Evolutionary conservation across 1,284 basidiomycete genomes (phyloP), one percentile per base, ranked within the genome.

Genomic region (Heterobasidion irregulare): DNA sequence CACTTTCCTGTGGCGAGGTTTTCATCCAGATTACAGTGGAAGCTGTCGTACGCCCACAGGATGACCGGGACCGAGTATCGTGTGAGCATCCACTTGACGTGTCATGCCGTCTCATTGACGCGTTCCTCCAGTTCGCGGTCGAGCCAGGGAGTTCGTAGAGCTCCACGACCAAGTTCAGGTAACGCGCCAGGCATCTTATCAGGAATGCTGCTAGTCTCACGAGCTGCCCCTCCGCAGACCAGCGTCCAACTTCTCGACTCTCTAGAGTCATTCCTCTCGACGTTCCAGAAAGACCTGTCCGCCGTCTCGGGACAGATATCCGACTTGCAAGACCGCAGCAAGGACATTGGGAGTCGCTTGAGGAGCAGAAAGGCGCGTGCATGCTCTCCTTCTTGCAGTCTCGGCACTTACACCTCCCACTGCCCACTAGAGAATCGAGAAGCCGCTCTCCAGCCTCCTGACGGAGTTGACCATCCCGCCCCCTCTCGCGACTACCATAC

Each of bases 251-350:
- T 98, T 45, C 75, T 98, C 49, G 84, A 90, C 60, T 92, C 92
- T 0, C 78, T 99, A 3, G 88, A 95, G 61, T 77, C 83, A 2
- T 98, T 98, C 68, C 79, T 98, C 9, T 93, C 93, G 1, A 96
- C 92, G 0, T 99, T 99, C 64, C 94, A 98, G 70, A 87, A 81
- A 61, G 95, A 99, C 70, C 78, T 99, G 6, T 89, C 90, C 3
- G 85, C 88, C 2, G 94, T 98, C 5, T 98, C 96, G 2, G 90
- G 92, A 0, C 95, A 99, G 66, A 97, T 99, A 66, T 88, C 92
- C 0, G 90, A 96, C 61, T 78, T 99, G 26, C 96, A 99, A 67
- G 80, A 83, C 58, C 82, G 92, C 43, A 95, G 92, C 65, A 89
- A 91, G 60, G 86, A 89, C 50, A 96, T 99, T 50, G 95, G 98